phyloP scores from a whole-genome alignment of 1,284 basidiomycete species.

The Vanrija pseudolonga region DNA sequence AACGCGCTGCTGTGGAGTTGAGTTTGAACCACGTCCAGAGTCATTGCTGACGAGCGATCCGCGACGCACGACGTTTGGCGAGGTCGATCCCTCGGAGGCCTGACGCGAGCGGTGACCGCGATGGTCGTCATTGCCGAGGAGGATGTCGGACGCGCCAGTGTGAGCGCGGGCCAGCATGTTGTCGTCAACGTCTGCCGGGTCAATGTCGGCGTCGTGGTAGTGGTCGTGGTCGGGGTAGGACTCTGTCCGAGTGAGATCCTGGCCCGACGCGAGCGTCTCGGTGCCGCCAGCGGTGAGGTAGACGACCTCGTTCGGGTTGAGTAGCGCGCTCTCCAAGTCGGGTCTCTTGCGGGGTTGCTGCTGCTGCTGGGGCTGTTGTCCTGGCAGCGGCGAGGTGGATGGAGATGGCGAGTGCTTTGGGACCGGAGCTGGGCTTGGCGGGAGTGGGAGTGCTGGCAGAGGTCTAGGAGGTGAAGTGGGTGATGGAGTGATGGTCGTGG shows the following conservation, averaged over 20 bases:
- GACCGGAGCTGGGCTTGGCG: background rate
- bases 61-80: background rate
- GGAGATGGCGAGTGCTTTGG: background rate
- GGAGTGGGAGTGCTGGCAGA: background rate
- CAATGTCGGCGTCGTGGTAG: background rate
- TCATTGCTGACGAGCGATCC: background rate
- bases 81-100: background rate
- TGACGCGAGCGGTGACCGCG: background rate
- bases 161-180: background rate
- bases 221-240: background rate
- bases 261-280: background rate
- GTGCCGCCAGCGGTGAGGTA: slow-evolving; percentile 21
- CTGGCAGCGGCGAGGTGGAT: background rate
- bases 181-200: background rate
- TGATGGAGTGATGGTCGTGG: too few relatives aligned
- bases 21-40: background rate
- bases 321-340: slow-evolving; percentile 38
- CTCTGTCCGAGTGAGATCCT: background rate
- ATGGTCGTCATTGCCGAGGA: too few relatives aligned
- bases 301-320: slow-evolving; percentile 28
- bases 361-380: background rate
- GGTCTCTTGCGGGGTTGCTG: background rate
- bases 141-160: background rate
- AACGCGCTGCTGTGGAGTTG: background rate
- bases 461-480: background rate